Evolutionary conservation across 495 filamentous ascomycete genomes (phyloP).

Genomic region (Xylaria longipes): DNA sequence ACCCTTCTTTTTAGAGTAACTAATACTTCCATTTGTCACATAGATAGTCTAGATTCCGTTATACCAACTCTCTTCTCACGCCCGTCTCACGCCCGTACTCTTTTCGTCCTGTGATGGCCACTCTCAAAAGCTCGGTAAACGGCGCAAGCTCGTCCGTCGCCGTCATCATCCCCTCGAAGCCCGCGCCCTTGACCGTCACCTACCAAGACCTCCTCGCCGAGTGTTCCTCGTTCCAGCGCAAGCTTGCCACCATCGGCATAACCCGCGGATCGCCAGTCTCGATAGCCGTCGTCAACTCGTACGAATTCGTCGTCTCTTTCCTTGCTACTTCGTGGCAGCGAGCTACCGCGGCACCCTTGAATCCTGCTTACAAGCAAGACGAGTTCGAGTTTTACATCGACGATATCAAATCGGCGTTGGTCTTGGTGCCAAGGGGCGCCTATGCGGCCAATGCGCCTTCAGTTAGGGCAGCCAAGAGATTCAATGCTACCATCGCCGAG

Average conservation of each 20-base stretch:
- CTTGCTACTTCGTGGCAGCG: constrained; percentile 79
- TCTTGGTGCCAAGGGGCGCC: constrained; percentile 73
- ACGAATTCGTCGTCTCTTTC: constrained; percentile 83
- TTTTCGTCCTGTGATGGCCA: constrained; percentile 37
- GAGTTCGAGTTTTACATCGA: constrained; percentile 92
- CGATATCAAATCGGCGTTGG: constrained; percentile 76
- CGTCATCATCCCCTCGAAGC: constrained; percentile 70
- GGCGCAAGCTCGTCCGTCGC: constrained; percentile 54
- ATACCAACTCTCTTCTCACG: neutral
- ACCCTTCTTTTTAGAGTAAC: neutral
- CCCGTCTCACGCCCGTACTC: neutral
- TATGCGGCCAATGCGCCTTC: constrained; percentile 67
- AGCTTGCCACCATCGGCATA: constrained; percentile 74
- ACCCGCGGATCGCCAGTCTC: constrained; percentile 69
- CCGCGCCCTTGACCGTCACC: constrained; percentile 63
- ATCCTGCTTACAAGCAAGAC: constrained; percentile 82
- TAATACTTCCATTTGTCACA: neutral
- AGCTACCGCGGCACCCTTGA: constrained; percentile 79
- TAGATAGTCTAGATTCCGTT: constrained; percentile 9
- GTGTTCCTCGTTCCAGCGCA: constrained; percentile 69
- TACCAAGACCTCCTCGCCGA: constrained; percentile 68
- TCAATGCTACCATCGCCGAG: constrained; percentile 79
- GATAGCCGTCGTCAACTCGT: constrained; percentile 77
- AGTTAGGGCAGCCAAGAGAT: constrained; percentile 75
- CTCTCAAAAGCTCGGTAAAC: constrained; percentile 52